Conservation (phyloP, 345 rosid genomes). For the Pistacia integerrima region DNA sequence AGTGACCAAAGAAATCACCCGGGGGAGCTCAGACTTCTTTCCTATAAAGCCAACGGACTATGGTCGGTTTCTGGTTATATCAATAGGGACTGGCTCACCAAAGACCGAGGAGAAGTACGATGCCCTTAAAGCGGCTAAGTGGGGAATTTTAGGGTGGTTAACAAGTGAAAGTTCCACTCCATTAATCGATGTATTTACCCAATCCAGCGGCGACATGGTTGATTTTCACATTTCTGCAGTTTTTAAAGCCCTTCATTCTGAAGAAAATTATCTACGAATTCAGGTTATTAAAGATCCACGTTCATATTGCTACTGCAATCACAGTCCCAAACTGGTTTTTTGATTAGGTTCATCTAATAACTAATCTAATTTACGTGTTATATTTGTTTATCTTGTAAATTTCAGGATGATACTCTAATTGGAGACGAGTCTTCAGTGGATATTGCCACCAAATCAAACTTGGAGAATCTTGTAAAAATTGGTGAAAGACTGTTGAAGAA, state of each 20-base stretch:
- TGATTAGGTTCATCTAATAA: too few species aligned
- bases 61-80: constrained; percentile 29
- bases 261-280: constrained; percentile 41
- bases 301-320: too few species aligned
- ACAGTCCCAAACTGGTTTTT: too few species aligned
- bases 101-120: constrained; percentile 10
- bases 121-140: background rate
- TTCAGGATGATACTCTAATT: constrained; percentile 47
- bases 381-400: too few species aligned
- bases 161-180: constrained; percentile 25
- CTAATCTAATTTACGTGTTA: too few species aligned
- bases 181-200: constrained; percentile 30
- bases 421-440: constrained; percentile 49
- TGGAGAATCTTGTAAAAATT: constrained; percentile 42
- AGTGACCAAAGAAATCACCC: constrained; percentile 37
- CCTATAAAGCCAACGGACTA: constrained; percentile 32
- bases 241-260: constrained; percentile 37
- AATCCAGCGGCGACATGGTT: constrained; percentile 39
- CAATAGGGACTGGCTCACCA: constrained; percentile 39
- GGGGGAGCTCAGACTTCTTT: constrained; percentile 19
- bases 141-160: background rate
- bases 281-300: constrained; percentile 28
- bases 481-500: constrained; percentile 56
- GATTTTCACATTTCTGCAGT: constrained; percentile 37
- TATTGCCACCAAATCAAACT: constrained; percentile 48